Evolutionary conservation across 179 eudicot genomes (phyloP), one percentile per base, ranked within the genome.

Genomic region (Dionaea muscipula): DNA sequence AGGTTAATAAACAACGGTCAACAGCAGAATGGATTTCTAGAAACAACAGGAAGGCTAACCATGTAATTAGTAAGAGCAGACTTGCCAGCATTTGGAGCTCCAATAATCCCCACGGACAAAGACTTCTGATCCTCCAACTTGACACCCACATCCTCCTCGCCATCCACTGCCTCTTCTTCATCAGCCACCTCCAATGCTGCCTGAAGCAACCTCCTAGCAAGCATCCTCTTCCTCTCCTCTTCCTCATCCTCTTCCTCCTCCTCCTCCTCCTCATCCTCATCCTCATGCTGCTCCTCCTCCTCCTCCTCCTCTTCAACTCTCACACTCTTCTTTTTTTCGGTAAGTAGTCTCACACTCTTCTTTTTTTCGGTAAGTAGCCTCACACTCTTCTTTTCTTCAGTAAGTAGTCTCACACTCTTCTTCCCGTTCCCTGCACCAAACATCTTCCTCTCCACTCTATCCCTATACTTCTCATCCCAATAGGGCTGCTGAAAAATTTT

Each of bases 31-130:
- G 21, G 4, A 19, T 23, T 17, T 1, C 18, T 44, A 18, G 58
- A 43, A 24, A n/a, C 41, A 41, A 18, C 43, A 5, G 7, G 35
- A 27, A 4, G 37, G 45, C 79, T 64, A 41, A 88, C 99, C 95
- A 93, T 88, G 78, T 13, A 74, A 73, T 93, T 93, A 18, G 99
- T 85, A 33, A 88, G 68, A 13, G 95, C 84, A n/a, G 99, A 93
- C 68, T 93, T 93, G 22, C 96, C 99, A 51, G 99, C 99, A 76
- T 93, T 93, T 2, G 98, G 96, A 64, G 99, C 96, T 7, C 99
- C 99, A 68, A 93, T 75, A 62, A 93, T 85, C 54, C 96, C 99
- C 8, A 88, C 99, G 7, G 85, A 62, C 60, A 84, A 69, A 19
- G 86, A 81, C 70, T 66, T 81, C 75, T 93, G 96, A 70, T 88